A percentile compares a stretch with the other conserved stretches of the same genome.
Conservation (phyloP, 805 yeast genomes). For the Saturnispora mendoncae region DNA sequence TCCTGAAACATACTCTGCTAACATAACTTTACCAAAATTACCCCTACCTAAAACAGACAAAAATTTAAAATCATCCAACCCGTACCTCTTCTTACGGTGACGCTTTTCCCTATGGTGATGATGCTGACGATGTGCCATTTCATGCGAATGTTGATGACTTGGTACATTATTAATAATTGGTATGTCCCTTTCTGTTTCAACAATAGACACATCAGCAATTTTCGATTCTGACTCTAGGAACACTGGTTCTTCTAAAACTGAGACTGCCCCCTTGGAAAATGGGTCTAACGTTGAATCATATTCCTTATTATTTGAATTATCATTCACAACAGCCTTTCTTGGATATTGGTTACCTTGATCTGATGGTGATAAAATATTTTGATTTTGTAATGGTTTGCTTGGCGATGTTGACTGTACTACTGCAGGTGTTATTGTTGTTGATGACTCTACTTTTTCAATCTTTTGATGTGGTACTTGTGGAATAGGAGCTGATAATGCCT, state of each 20-base stretch:
- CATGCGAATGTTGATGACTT: constrained; percentile 15
- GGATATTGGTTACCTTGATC: constrained; percentile 16
- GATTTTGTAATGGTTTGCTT: not conserved
- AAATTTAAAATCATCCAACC: constrained; percentile 90
- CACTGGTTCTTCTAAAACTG: not conserved
- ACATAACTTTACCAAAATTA: constrained; percentile 96
- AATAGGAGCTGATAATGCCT: not conserved
- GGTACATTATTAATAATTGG: constrained; percentile 7
- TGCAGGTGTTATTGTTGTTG: not conserved
- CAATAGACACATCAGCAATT: not conserved
- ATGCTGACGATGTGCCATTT: constrained; percentile 14
- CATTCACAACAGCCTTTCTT: constrained; percentile 18
- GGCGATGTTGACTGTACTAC: not conserved
- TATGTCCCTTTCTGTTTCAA: not conserved
- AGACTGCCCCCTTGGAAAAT: not conserved
- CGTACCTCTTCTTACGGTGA: constrained; percentile 61
- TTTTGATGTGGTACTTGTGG: not conserved
- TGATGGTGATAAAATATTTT: not conserved
- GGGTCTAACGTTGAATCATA: constrained; percentile 3
- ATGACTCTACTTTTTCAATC: not conserved
- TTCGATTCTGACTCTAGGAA: not conserved
- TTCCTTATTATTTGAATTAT: not conserved
- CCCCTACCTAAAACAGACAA: constrained; percentile 96
- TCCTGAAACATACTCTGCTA: constrained; percentile 86
- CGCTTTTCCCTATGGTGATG: constrained; percentile 27